phyloP scores from a whole-genome alignment of 2,329 filamentous ascomycete genomes.

The Penicillium fuscoglaucum region DNA sequence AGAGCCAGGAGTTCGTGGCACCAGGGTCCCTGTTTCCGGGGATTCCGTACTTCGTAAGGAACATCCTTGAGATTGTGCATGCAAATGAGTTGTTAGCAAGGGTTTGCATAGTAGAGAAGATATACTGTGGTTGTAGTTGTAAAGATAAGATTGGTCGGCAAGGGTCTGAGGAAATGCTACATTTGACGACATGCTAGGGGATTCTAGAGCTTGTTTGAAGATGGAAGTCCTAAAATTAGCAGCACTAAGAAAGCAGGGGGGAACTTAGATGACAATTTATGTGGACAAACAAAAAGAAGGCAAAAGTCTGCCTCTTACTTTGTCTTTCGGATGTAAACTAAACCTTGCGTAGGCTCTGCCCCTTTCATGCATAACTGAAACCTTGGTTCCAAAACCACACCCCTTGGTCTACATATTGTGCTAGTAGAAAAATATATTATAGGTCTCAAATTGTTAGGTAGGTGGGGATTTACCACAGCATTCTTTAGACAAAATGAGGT shows the following conservation, averaged over 20 bases:
- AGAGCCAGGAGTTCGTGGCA: conserved; percentile 52
- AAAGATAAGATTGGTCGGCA: too few relatives aligned
- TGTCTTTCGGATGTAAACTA: not conserved
- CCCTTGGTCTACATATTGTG: not conserved
- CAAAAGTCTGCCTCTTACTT: not conserved
- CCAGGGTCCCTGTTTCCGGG: conserved; percentile 65
- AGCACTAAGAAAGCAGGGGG: not conserved
- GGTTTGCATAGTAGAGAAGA: too few relatives aligned
- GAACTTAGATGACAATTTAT: not conserved
- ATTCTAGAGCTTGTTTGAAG: not conserved
- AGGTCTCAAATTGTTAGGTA: too few relatives aligned
- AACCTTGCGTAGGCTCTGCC: not conserved
- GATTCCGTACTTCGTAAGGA: conserved; percentile 49
- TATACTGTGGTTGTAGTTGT: too few relatives aligned
- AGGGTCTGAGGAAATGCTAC: too few relatives aligned
- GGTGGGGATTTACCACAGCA: too few relatives aligned
- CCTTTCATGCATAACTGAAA: not conserved
- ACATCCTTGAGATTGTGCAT: conserved; percentile 53
- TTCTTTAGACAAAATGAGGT: too few relatives aligned
- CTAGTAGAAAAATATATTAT: not conserved
- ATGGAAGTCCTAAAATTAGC: not conserved
- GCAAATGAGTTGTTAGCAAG: not conserved
- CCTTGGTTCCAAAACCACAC: not conserved
- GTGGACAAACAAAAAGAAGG: too few relatives aligned
- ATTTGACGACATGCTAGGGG: too few relatives aligned